phyloP scores from a whole-genome alignment of 305 asterid species.

The Fraxinus latifolia region DNA sequence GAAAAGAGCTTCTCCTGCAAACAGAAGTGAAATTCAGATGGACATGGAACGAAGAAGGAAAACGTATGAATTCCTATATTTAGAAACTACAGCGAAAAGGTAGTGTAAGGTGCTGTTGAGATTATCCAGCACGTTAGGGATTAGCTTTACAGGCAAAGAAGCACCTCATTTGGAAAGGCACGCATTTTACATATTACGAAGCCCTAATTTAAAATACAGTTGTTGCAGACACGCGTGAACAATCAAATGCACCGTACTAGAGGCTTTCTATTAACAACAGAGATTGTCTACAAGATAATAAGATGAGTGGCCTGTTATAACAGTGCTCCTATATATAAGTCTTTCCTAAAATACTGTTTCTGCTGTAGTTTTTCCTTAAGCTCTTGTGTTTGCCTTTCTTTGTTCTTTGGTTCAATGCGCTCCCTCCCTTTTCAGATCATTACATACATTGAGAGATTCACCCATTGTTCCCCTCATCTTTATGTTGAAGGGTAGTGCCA shows the following conservation, averaged over 20 bases:
- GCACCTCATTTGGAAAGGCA: constrained; percentile 1
- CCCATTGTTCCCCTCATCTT: not conserved
- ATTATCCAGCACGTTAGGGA: not conserved
- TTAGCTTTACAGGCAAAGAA: not conserved
- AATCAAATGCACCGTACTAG: not conserved
- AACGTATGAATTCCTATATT: not conserved
- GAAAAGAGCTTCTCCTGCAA: constrained; percentile 84
- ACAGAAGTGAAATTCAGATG: constrained; percentile 6
- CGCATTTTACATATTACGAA: not conserved
- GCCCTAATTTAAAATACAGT: not conserved
- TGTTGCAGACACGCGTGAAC: not conserved
- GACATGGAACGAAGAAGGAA: not conserved
- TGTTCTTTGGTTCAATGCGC: not conserved
- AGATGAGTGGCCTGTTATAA: not conserved
- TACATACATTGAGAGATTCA: not conserved
- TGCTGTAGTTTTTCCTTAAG: not conserved
- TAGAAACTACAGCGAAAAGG: not conserved
- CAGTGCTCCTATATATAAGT: not conserved
- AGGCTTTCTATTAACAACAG: not conserved
- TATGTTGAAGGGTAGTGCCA: not conserved
- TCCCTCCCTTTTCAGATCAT: not conserved
- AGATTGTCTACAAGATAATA: not conserved
- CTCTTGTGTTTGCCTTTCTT: not conserved
- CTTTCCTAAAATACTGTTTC: not conserved
- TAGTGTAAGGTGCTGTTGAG: not conserved